phyloP scores from a whole-genome alignment of 768 basidiomycete species.

The Xerocomus brunneocitrinus region DNA sequence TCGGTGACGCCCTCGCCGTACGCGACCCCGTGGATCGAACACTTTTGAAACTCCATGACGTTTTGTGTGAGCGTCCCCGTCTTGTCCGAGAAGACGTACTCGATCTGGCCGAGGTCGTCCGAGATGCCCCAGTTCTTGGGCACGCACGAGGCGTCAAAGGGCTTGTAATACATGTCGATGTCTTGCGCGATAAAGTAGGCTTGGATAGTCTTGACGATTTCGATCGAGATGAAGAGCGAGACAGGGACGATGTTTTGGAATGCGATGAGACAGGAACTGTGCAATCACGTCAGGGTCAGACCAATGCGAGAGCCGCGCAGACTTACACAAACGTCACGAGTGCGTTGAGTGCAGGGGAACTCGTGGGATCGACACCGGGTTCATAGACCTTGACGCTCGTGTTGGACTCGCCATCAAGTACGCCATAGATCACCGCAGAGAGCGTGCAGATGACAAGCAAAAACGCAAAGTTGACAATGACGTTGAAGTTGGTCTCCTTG shows the following conservation, averaged over 20 bases:
- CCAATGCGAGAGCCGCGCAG: background rate
- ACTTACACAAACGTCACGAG: constrained; percentile 90
- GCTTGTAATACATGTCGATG: constrained; percentile 91
- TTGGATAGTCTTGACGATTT: constrained; percentile 97
- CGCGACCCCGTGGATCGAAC: constrained; percentile 74
- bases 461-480: constrained; percentile 86
- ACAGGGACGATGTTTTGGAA: constrained; percentile 98
- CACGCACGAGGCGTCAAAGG: constrained; percentile 81
- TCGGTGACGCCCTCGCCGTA: constrained; percentile 97
- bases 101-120: constrained; percentile 97
- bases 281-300: constrained; percentile 10
- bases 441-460: constrained; percentile 72
- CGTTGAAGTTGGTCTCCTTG: constrained; percentile 98
- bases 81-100: constrained; percentile 93
- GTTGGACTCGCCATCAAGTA: constrained; percentile 52
- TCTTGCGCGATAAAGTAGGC: constrained; percentile 97
- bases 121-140: constrained; percentile 99
- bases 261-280: constrained; percentile 85
- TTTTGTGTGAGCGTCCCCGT: constrained; percentile 98
- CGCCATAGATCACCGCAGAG: constrained; percentile 72
- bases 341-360: constrained; percentile 61
- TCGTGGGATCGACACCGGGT: constrained; percentile 55
- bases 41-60: constrained; percentile 98
- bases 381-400: constrained; percentile 78
- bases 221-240: constrained; percentile 94